A percentile compares a stretch with the other conserved stretches of the same genome.
phyloP scores from a whole-genome alignment of 2,329 filamentous ascomycete species.

The Diaporthe eres region DNA sequence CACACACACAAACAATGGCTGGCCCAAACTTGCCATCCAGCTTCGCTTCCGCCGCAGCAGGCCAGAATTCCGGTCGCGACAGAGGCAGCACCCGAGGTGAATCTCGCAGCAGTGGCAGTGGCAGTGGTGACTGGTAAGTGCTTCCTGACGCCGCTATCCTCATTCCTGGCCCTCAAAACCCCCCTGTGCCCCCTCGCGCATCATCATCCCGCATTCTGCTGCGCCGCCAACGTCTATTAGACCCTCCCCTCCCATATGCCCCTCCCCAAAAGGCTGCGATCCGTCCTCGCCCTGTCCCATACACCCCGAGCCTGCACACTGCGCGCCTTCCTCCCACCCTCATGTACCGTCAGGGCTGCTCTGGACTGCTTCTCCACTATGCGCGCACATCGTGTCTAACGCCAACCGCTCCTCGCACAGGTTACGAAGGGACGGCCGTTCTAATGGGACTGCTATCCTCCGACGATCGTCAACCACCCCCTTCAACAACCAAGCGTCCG shows the following conservation, averaged over 20 bases:
- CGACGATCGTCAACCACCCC: constrained; percentile 74
- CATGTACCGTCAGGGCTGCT: not conserved
- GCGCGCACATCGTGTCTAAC: constrained; percentile 13
- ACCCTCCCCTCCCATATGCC: not conserved
- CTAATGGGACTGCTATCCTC: constrained; percentile 75
- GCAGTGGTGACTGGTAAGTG: constrained; percentile 81
- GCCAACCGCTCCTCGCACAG: constrained; percentile 52
- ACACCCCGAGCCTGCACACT: not conserved
- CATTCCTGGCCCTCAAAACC: constrained; percentile 32
- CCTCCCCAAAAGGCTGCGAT: not conserved
- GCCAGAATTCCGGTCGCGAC: constrained; percentile 76
- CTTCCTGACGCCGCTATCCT: constrained; percentile 20
- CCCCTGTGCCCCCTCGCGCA: constrained; percentile 1
- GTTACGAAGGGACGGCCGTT: constrained; percentile 70
- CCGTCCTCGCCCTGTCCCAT: not conserved
- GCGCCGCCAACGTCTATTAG: not conserved
- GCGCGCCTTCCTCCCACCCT: constrained; percentile 21
- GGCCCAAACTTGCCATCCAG: constrained; percentile 81
- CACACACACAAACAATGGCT: constrained; percentile 65
- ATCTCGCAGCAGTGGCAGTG: constrained; percentile 67
- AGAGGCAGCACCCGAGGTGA: constrained; percentile 71
- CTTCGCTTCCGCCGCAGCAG: constrained; percentile 87
- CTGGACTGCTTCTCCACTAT: constrained; percentile 35
- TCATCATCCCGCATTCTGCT: not conserved
- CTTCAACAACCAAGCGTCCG: constrained; percentile 50